These are phyloP conservation scores for Globisporangium nunn DNA, from an alignment of 352 stramenopile genomes.

Conservation along the genomic window DNA sequence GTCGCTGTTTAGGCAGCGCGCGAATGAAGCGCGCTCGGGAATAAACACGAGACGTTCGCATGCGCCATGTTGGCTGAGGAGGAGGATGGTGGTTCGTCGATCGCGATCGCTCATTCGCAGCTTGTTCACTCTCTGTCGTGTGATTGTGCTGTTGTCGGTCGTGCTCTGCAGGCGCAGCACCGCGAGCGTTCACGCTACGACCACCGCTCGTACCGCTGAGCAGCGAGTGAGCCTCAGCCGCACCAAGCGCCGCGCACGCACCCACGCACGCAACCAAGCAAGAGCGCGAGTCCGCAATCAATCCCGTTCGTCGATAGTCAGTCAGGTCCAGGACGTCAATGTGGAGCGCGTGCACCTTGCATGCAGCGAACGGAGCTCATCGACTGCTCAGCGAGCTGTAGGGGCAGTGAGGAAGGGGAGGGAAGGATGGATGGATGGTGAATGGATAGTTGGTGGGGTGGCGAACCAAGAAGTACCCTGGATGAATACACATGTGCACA, in stretches of 20 bases:
- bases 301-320: not conserved
- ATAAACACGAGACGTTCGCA: constrained; percentile 7
- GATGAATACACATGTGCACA: not conserved
- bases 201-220: constrained; percentile 12
- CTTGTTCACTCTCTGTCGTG: not conserved
- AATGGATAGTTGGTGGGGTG: too few relatives aligned
- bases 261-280: not conserved
- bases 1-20: constrained; percentile 12
- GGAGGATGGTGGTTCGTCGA: not conserved
- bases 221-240: not conserved
- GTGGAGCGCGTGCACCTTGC: not conserved
- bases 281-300: not conserved
- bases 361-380: not conserved
- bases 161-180: constrained; percentile 10
- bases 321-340: constrained; percentile 1
- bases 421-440: not conserved
- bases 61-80: not conserved
- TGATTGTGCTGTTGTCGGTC: not conserved
- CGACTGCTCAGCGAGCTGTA: not conserved
- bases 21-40: constrained; percentile 14
- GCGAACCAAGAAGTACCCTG: not conserved
- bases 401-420: too few relatives aligned
- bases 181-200: constrained; percentile 12
- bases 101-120: constrained; percentile 3
- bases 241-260: too few relatives aligned